A percentile compares a stretch with the other conserved stretches of the same genome.
Conservation (phyloP, 2,329 filamentous ascomycete genomes). For the Penicillium crustosum region DNA sequence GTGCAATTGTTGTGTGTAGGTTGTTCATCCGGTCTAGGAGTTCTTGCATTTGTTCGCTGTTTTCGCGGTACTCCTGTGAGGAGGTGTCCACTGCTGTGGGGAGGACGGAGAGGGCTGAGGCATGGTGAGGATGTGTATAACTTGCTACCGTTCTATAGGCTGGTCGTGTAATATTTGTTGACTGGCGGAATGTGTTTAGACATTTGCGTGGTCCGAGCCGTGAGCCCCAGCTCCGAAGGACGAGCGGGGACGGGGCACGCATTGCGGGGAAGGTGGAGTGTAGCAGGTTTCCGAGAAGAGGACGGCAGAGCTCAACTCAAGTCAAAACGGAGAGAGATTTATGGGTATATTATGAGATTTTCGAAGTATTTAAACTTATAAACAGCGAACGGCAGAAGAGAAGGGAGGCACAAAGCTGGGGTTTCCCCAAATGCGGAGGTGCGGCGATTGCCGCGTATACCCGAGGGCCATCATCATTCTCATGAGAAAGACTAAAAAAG, state of each 20-base stretch:
- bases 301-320: background rate
- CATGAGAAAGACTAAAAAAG: background rate
- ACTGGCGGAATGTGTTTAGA: constrained; percentile 4
- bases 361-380: background rate
- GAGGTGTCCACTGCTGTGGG: constrained; percentile 73
- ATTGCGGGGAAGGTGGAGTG: constrained; percentile 33
- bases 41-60: constrained; percentile 73
- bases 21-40: constrained; percentile 67
- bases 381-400: background rate
- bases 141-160: constrained; percentile 59
- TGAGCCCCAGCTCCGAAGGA: constrained; percentile 41
- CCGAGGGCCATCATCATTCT: constrained; percentile 32
- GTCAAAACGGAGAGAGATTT: background rate
- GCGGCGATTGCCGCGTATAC: constrained; percentile 50
- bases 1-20: constrained; percentile 69
- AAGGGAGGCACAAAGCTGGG: constrained; percentile 16
- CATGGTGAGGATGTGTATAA: constrained; percentile 79
- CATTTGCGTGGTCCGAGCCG: constrained; percentile 20
- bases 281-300: background rate
- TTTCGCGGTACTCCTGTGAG: constrained; percentile 77
- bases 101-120: constrained; percentile 76
- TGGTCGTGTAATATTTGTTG: constrained; percentile 8
- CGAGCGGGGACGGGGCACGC: constrained; percentile 39
- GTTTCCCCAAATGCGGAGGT: constrained; percentile 33
- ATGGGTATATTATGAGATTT: background rate